phyloP scores from a whole-genome alignment of 1,139 yeast species.

The Zygotorulaspora mrakii region DNA sequence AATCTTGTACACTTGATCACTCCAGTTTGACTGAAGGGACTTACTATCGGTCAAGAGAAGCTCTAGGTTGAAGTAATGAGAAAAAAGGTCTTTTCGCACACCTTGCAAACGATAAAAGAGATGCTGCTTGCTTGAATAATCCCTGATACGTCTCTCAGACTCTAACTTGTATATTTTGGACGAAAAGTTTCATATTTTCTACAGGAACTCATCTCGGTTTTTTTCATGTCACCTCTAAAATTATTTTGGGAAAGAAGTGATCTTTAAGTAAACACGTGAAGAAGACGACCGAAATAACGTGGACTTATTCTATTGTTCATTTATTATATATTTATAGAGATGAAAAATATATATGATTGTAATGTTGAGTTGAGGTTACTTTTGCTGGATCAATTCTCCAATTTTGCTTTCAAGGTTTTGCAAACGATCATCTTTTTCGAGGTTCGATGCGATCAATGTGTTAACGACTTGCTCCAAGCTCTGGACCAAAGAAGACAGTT shows the following conservation, averaged over 20 bases:
- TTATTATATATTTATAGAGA: not conserved
- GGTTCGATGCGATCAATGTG: constrained; percentile 49
- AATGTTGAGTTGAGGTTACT: constrained; percentile 8
- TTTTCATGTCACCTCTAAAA: constrained; percentile 1
- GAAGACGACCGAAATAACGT: not conserved
- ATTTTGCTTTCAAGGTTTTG: constrained; percentile 44
- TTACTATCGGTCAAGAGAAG: not conserved
- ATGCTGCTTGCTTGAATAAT: not conserved
- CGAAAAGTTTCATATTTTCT: not conserved
- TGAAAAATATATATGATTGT: not conserved
- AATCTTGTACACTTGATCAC: not conserved
- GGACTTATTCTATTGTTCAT: no score
- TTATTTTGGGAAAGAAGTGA: no score
- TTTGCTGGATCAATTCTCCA: constrained; percentile 37
- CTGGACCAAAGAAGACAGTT: constrained; percentile 52
- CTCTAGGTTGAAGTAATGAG: no score
- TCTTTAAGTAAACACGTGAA: constrained; percentile 3
- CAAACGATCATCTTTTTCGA: constrained; percentile 61
- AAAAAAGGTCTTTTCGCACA: not conserved
- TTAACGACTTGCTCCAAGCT: constrained; percentile 54
- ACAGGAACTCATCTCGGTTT: not conserved
- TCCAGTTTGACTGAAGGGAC: not conserved
- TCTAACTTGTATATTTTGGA: not conserved
- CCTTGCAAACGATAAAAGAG: not conserved
- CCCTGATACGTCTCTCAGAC: not conserved